A percentile compares a stretch with the other conserved stretches of the same genome.
Evolutionary conservation across 495 filamentous ascomycete species (phyloP).

Genomic region (Trichoderma virens): DNA sequence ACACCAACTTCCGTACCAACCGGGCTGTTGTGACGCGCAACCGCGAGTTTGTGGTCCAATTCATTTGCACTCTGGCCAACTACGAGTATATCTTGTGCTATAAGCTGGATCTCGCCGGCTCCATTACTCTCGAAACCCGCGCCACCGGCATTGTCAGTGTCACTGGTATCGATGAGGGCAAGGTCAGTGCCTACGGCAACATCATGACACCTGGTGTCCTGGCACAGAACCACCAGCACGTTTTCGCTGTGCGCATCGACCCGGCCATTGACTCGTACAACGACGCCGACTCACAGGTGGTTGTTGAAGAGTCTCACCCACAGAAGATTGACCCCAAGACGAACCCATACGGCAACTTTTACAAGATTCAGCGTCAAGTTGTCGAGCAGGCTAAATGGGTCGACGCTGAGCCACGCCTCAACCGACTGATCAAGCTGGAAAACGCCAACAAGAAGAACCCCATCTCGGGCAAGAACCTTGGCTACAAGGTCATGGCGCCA

Average conservation of each 20-base stretch:
- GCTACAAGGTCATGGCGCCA: conserved; percentile 62
- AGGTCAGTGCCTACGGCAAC: conserved; percentile 63
- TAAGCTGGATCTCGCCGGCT: conserved; percentile 75
- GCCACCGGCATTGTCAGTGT: conserved; percentile 74
- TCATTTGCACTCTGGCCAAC: conserved; percentile 63
- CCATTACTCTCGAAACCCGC: conserved; percentile 64
- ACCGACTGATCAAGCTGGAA: conserved; percentile 72
- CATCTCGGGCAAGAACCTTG: conserved; percentile 60
- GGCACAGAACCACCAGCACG: conserved; percentile 66
- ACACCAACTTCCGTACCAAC: conserved; percentile 61
- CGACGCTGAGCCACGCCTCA: conserved; percentile 51
- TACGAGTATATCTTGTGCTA: conserved; percentile 74
- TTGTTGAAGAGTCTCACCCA: conserved; percentile 55
- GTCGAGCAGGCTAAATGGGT: conserved; percentile 53
- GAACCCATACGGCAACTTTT: conserved; percentile 70
- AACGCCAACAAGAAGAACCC: conserved; percentile 59
- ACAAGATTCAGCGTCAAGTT: conserved; percentile 54
- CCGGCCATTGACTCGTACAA: conserved; percentile 66
- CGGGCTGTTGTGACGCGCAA: conserved; percentile 51
- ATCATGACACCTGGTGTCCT: conserved; percentile 70
- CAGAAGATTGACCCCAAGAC: conserved; percentile 42
- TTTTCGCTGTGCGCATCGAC: conserved; percentile 79
- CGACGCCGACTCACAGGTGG: conserved; percentile 58
- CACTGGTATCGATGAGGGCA: conserved; percentile 64
- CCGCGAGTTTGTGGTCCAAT: conserved; percentile 60